Conservation (phyloP, 768 basidiomycete genomes). For the Suillus subluteus region DNA sequence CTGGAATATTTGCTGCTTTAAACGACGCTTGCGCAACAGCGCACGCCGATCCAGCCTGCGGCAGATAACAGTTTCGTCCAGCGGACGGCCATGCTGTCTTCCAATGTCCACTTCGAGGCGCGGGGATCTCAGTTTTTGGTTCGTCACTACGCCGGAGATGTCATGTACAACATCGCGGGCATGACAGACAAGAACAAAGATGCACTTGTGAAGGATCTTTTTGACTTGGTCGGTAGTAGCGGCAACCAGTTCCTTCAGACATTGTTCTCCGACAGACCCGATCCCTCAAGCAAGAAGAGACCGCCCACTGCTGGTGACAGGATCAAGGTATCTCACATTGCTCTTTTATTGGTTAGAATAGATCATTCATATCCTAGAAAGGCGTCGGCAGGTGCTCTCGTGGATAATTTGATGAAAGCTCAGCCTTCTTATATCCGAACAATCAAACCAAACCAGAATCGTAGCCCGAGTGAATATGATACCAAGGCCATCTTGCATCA, state of each 20-base stretch:
- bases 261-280: slow-evolving; percentile 92
- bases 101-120: slow-evolving; percentile 92
- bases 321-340: slow-evolving; percentile 70
- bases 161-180: slow-evolving; percentile 95
- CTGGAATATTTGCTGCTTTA: slow-evolving; percentile 95
- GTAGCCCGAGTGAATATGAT: slow-evolving; percentile 91
- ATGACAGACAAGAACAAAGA: slow-evolving; percentile 99
- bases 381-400: slow-evolving; percentile 93
- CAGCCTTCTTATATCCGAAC: slow-evolving; percentile 99
- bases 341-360: neutral
- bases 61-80: slow-evolving; percentile 98
- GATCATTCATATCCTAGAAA: slow-evolving; percentile 30
- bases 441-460: slow-evolving; percentile 98
- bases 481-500: slow-evolving; percentile 95
- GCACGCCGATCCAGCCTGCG: slow-evolving; percentile 93
- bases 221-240: slow-evolving; percentile 85
- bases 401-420: slow-evolving; percentile 96
- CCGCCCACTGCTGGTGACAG: slow-evolving; percentile 98
- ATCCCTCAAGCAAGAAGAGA: slow-evolving; percentile 96
- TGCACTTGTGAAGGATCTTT: slow-evolving; percentile 88
- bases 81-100: slow-evolving; percentile 76
- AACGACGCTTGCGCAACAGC: slow-evolving; percentile 99
- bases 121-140: slow-evolving; percentile 95
- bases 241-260: slow-evolving; percentile 84
- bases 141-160: slow-evolving; percentile 97